Evolutionary conservation across 805 yeast genomes (phyloP).

Genomic region (Starmera amethionina): DNA sequence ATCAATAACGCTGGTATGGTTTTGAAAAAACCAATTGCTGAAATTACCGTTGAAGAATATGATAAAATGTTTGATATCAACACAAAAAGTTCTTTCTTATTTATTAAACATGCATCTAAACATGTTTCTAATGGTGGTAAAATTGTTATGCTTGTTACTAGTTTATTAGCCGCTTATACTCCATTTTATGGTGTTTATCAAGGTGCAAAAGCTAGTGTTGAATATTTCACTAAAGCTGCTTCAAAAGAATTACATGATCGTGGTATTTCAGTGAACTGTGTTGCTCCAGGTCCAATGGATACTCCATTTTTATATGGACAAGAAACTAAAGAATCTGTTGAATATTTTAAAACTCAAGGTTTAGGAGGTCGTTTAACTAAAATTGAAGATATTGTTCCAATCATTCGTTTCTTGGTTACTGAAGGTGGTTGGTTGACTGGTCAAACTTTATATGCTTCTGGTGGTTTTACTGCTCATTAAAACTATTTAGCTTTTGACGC

Average conservation of each 20-base stretch:
- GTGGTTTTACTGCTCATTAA: constrained; percentile 57
- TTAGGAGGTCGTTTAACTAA: constrained; percentile 43
- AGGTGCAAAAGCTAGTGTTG: constrained; percentile 49
- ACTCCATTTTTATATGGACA: constrained; percentile 57
- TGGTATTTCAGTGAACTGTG: constrained; percentile 41
- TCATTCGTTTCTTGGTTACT: constrained; percentile 46
- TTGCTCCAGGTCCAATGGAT: constrained; percentile 63
- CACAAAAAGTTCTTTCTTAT: constrained; percentile 52
- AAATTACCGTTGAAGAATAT: constrained; percentile 44
- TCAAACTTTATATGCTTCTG: constrained; percentile 54
- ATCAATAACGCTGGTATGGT: constrained; percentile 61
- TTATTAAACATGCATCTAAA: constrained; percentile 46
- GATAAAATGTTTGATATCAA: constrained; percentile 44
- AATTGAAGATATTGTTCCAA: constrained; percentile 53
- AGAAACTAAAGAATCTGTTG: constrained; percentile 43
- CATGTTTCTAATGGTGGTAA: constrained; percentile 41
- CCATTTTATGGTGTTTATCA: constrained; percentile 43
- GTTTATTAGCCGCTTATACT: constrained; percentile 57
- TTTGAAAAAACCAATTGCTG: constrained; percentile 47
- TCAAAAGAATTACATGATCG: constrained; percentile 40
- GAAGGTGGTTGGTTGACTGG: constrained; percentile 67
- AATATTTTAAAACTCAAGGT: constrained; percentile 43
- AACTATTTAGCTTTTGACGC: too few relatives aligned
- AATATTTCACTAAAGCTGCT: constrained; percentile 40
- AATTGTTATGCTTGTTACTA: constrained; percentile 49